phyloP scores from a whole-genome alignment of 1,139 yeast genomes.

The Hyphopichia fennica region DNA sequence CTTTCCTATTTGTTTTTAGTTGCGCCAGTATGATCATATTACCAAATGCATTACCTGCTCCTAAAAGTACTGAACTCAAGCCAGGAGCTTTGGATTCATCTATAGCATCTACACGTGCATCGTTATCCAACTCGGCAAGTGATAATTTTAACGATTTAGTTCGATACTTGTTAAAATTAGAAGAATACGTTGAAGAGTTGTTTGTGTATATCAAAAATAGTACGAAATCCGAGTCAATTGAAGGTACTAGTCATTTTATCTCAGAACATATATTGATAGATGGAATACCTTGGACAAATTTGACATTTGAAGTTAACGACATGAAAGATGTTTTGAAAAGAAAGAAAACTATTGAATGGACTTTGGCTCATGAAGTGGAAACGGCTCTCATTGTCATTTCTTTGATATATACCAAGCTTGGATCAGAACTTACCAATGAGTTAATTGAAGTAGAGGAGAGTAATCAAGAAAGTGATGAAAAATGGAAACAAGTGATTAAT shows the following conservation, averaged over 20 bases:
- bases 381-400: slow-evolving; percentile 23
- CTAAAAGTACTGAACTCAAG: slow-evolving; percentile 9
- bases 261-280: slow-evolving; percentile 3
- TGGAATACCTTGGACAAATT: slow-evolving; percentile 18
- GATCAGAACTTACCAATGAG: slow-evolving; percentile 38
- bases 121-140: slow-evolving; percentile 13
- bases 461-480: slow-evolving; percentile 16
- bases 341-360: slow-evolving; percentile 22
- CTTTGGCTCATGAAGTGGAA: slow-evolving; percentile 31
- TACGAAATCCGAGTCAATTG: background rate
- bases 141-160: slow-evolving; percentile 30
- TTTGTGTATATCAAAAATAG: slow-evolving; percentile 12
- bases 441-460: slow-evolving; percentile 24
- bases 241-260: slow-evolving; percentile 5
- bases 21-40: slow-evolving; percentile 31
- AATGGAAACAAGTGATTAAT: slow-evolving; percentile 39
- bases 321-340: slow-evolving; percentile 1
- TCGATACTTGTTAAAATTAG: slow-evolving; percentile 31
- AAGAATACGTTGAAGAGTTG: slow-evolving; percentile 31
- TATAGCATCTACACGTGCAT: slow-evolving; percentile 16
- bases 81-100: slow-evolving; percentile 12
- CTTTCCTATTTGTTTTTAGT: too few relatives aligned
- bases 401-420: slow-evolving; percentile 33
- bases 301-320: slow-evolving; percentile 1
- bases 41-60: slow-evolving; percentile 34